Evolutionary conservation across 768 basidiomycete genomes (phyloP), one percentile per base, ranked within the genome.

Genomic region (Tylopilus rubrobrunneus): DNA sequence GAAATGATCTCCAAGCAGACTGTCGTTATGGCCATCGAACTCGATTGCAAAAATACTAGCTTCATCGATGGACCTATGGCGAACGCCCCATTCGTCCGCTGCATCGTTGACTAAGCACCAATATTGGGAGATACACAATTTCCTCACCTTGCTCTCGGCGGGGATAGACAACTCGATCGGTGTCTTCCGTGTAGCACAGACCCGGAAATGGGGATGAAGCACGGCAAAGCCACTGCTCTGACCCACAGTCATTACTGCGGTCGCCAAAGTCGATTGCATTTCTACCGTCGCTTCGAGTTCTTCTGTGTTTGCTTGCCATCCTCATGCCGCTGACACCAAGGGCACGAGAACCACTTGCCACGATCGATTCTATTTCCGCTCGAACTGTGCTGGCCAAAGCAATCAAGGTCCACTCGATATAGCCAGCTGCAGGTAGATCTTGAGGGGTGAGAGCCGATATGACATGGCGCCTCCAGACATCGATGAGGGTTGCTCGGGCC

Each of bases 401-500:
- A 53, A 62, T 41, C 63, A 75, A 46, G 68, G 48, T 61, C 68
- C 68, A 70, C 49, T 70, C 68, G 27, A 49, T 9, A 44, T 71
- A 71, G 3, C 68, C 68, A 57, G 42, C 79, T 67, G 56, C 53
- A 66, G 43, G 67, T 12, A 69, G 39, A 34, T 74, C 69, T 23
- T 69, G 62, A 27, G 51, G 52, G 7, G 69, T 58, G 23, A 89
- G 72, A 55, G 84, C 81, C 23, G 75, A 64, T n/a, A 86, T 57
- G 25, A 87, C 78, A 60, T 82, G 79, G 23, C 76, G 76, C 33
- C 87, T 81, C 62, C 82, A 89, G 4, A 80, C 74, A 59, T 91
- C 86, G 7, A 89, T 76, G 14, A 89, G 76, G 4, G 77, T 74
- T 19, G 86, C 84, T 29, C 87, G 83, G 5, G 88, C 88, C 43